Percentiles rank a stretch among this genome's conserved stretches.
phyloP scores from a whole-genome alignment of 2,329 filamentous ascomycete genomes.

The Neofusicoccum cordaticola region DNA sequence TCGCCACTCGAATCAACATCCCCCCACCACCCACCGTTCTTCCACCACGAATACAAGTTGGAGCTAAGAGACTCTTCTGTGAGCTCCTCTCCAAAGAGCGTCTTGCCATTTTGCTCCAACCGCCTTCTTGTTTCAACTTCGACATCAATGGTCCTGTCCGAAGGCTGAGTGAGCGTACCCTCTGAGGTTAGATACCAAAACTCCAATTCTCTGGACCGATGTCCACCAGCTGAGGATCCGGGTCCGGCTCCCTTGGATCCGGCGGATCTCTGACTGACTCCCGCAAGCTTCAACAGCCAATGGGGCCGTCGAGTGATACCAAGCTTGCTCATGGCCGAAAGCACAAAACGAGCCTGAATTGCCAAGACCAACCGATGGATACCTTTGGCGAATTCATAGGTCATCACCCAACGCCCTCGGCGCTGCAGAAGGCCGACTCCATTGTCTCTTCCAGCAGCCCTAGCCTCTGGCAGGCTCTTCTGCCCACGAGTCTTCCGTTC shows the following conservation, averaged over 20 bases:
- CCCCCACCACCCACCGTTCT: conserved; percentile 79
- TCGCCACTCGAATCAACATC: conserved; percentile 76
- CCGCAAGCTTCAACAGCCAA: conserved; percentile 59
- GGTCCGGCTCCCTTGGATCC: conserved; percentile 28
- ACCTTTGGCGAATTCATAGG: conserved; percentile 70
- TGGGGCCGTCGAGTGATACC: conserved; percentile 62
- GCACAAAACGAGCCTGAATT: conserved; percentile 55
- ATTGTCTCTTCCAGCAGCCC: conserved; percentile 41
- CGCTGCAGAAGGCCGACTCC: conserved; percentile 79
- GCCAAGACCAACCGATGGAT: conserved; percentile 66
- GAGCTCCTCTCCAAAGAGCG: conserved; percentile 29
- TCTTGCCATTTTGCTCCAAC: conserved; percentile 41
- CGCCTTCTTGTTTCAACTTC: conserved; percentile 73
- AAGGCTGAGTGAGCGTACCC: conserved; percentile 55
- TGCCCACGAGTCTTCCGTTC: conserved; percentile 62
- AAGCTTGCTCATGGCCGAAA: conserved; percentile 55
- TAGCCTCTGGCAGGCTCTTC: conserved; percentile 39
- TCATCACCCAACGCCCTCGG: conserved; percentile 75
- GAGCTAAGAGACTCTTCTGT: conserved; percentile 68
- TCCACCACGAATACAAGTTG: conserved; percentile 82
- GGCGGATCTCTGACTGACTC: conserved; percentile 21
- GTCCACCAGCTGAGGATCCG: conserved; percentile 11
- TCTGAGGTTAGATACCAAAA: conserved; percentile 44
- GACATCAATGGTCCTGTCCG: conserved; percentile 69
- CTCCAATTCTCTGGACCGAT: conserved; percentile 52